Percentiles rank a stretch among this genome's conserved stretches.
Conservation (phyloP, 371 early-diverging fungal genomes). For the Apophysomyces elegans region DNA sequence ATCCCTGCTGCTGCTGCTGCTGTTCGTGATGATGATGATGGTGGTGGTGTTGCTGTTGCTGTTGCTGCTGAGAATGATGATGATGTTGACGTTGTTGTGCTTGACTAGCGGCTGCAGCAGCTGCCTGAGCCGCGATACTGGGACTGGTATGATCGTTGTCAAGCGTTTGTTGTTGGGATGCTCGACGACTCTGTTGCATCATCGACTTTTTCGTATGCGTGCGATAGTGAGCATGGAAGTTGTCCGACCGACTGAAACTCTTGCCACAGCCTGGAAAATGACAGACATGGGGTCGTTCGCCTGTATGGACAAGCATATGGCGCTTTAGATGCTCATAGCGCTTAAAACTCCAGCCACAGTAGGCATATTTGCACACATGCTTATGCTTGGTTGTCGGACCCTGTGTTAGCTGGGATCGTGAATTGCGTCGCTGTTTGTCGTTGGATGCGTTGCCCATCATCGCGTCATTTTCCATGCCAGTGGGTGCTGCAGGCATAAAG, state of each 20-base stretch:
- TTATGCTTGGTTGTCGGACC: constrained; percentile 33
- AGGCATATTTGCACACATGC: constrained; percentile 57
- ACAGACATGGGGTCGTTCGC: constrained; percentile 73
- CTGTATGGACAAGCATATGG: constrained; percentile 73
- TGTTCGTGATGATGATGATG: constrained; percentile 4
- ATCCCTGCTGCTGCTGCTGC: constrained; percentile 5
- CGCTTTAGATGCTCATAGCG: constrained; percentile 85
- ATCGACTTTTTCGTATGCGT: constrained; percentile 53
- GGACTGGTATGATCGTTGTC: background rate
- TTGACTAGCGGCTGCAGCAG: background rate
- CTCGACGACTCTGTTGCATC: constrained; percentile 14
- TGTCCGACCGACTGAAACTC: constrained; percentile 78
- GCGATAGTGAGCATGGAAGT: constrained; percentile 65
- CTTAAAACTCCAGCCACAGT: constrained; percentile 71
- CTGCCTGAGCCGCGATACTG: background rate
- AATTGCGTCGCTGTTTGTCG: constrained; percentile 1
- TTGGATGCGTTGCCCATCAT: background rate
- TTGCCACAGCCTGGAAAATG: constrained; percentile 68
- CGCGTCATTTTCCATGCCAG: background rate
- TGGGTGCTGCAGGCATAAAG: background rate
- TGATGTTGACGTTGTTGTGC: constrained; percentile 5
- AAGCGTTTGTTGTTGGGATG: background rate
- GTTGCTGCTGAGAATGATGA: constrained; percentile 12
- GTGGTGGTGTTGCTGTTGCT: constrained; percentile 6
- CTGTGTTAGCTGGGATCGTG: constrained; percentile 6